These are phyloP conservation scores for Aspergillus felis DNA, from an alignment of 2,329 filamentous ascomycete species.

Conservation along the genomic window DNA sequence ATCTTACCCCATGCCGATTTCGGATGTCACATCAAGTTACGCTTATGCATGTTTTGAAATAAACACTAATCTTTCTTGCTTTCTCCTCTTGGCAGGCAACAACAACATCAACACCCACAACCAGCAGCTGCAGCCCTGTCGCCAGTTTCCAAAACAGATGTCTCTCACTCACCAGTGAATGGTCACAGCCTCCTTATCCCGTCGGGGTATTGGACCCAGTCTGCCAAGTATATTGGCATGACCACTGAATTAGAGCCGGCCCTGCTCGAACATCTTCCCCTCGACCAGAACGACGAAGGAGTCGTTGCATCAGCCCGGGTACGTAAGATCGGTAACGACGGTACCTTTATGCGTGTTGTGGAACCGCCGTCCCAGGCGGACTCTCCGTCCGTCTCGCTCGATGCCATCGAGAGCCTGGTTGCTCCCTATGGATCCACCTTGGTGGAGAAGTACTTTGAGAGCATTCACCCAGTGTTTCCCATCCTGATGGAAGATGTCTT, in stretches of 20 bases:
- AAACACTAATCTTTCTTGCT: constrained; percentile 14
- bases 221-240: constrained; percentile 41
- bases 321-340: constrained; percentile 36
- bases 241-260: constrained; percentile 41
- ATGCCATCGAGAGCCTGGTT: constrained; percentile 41
- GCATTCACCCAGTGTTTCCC: constrained; percentile 41
- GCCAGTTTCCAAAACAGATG: constrained; percentile 18
- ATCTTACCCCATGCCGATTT: constrained; percentile 14
- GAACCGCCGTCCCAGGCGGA: constrained; percentile 28
- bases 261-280: constrained; percentile 36
- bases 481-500: constrained; percentile 42
- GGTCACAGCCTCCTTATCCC: constrained; percentile 23
- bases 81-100: constrained; percentile 17
- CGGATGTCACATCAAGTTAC: constrained; percentile 16
- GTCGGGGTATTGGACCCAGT: constrained; percentile 33
- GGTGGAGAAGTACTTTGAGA: constrained; percentile 43
- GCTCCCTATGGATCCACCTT: constrained; percentile 42
- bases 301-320: constrained; percentile 34
- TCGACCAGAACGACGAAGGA: constrained; percentile 40
- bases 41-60: not conserved
- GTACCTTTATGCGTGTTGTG: constrained; percentile 40
- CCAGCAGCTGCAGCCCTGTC: constrained; percentile 14
- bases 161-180: constrained; percentile 14
- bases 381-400: constrained; percentile 34
- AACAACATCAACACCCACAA: constrained; percentile 1